These are phyloP conservation scores for Harringtonia aguacate DNA, from an alignment of 2,329 filamentous ascomycete genomes.

Conservation along the genomic window DNA sequence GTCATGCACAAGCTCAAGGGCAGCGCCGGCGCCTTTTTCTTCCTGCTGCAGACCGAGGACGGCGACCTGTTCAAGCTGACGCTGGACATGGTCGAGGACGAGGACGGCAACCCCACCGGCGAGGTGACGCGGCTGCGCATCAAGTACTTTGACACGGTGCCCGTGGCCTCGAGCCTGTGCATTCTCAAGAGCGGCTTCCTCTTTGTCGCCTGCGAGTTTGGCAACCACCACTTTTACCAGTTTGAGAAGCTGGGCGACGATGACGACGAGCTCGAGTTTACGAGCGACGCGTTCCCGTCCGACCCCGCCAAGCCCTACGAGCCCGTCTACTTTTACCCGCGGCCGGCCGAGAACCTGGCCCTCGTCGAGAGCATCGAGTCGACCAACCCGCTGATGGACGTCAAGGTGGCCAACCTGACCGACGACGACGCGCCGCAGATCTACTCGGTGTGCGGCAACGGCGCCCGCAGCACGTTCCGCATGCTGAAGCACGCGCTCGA, in stretches of 20 bases:
- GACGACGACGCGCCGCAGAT: slow-evolving; percentile 95
- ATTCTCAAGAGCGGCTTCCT: slow-evolving; percentile 95
- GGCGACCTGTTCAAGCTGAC: slow-evolving; percentile 98
- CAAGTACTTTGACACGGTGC: slow-evolving; percentile 97
- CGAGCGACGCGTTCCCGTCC: slow-evolving; percentile 69
- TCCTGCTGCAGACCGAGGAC: slow-evolving; percentile 89
- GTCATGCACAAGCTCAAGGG: slow-evolving; percentile 96
- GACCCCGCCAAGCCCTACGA: slow-evolving; percentile 63
- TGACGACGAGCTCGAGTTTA: slow-evolving; percentile 78
- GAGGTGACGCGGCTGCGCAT: slow-evolving; percentile 79
- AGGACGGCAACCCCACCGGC: slow-evolving; percentile 64
- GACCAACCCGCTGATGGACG: slow-evolving; percentile 84
- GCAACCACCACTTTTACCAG: slow-evolving; percentile 91
- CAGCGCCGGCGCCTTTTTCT: slow-evolving; percentile 82
- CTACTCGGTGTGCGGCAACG: slow-evolving; percentile 82
- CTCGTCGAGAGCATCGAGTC: slow-evolving; percentile 77
- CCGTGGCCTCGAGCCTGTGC: slow-evolving; percentile 74
- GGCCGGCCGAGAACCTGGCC: slow-evolving; percentile 70
- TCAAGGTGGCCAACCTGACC: slow-evolving; percentile 82
- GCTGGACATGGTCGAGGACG: slow-evolving; percentile 79
- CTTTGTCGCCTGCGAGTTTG: slow-evolving; percentile 84
- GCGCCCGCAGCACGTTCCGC: slow-evolving; percentile 80
- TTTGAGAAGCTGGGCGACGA: slow-evolving; percentile 96
- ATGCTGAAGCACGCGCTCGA: slow-evolving; percentile 88
- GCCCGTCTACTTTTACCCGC: slow-evolving; percentile 76